A percentile compares a stretch with the other conserved stretches of the same genome.
Conservation (phyloP, 73 alveolate species). For the Effrenium voratum region DNA sequence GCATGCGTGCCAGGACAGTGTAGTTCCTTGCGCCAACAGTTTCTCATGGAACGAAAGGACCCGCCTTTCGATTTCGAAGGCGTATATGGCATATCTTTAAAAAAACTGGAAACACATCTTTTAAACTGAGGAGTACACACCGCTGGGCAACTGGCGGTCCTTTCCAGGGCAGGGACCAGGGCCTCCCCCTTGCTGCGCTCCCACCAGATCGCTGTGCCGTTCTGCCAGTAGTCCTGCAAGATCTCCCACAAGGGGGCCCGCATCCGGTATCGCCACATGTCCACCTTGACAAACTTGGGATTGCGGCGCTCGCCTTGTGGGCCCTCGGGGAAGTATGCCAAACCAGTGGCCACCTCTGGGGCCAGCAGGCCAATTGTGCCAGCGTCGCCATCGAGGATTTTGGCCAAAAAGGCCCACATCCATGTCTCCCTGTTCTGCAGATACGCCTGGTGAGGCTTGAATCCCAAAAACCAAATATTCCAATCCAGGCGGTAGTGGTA, state of each 20-base stretch:
- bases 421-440: conserved; percentile 75
- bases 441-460: conserved; percentile 74
- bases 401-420: conserved; percentile 92
- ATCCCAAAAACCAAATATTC: conserved; percentile 84
- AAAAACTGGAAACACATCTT: not conserved
- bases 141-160: too few species aligned
- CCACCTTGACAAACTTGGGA: conserved; percentile 66
- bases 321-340: conserved; percentile 69
- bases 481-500: conserved; percentile 30
- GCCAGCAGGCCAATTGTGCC: not conserved
- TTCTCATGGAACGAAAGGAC: too few species aligned
- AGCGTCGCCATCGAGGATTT: conserved; percentile 51
- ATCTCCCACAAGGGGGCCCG: conserved; percentile 83
- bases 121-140: not conserved
- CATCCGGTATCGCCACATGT: conserved; percentile 89
- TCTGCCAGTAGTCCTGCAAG: conserved; percentile 4
- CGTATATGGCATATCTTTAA: too few species aligned
- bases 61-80: too few species aligned
- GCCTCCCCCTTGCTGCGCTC: conserved; percentile 37
- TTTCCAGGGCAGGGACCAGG: conserved; percentile 62
- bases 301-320: conserved; percentile 9
- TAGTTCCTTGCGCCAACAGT: not conserved
- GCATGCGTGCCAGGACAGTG: not conserved
- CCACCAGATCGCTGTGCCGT: conserved; percentile 81
- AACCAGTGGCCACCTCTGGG: conserved; percentile 42